Evolutionary conservation across 768 basidiomycete genomes (phyloP), one percentile per base, ranked within the genome.

Genomic region (Mycena olivaceomarginata): DNA sequence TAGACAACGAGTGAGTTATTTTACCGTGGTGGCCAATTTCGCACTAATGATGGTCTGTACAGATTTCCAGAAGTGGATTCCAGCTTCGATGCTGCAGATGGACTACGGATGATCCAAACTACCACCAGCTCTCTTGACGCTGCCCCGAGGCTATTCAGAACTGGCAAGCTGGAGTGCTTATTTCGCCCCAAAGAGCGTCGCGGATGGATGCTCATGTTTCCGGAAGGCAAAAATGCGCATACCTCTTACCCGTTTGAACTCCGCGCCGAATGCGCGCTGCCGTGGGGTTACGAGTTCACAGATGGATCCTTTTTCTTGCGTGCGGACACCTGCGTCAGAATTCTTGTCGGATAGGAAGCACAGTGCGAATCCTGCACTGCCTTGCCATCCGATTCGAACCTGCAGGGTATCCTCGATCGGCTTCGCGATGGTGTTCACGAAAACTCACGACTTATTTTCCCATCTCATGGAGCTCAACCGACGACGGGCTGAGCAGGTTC

Each of bases 281-380:
- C 69, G 13, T 70, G 69, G 69, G 69, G 69, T 45, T 70, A 70
- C 45, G 22, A 70, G 39, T 62, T 62, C 43, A 16, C 18, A 0
- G 18, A 70, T n/a, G 59, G n/a, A 1, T 45, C 41, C n/a, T 12
- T 70, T 7, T 70, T 70, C 39, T 25, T 62, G 41, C 56, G 56
- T 5, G 56, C 69, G 6, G 15, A 43, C 11, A 12, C 22, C 57
- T 70, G 57, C 15, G 13, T 15, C n/a, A 18, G 40, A n/a, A 16
- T 4, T 2, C 0, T 3, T 51, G 6, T 18, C 10, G 1, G 41
- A 4, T 10, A 37, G 56, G 16, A 20, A 51, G n/a, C 16, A 9
- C 16, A 20, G 18, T 68, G 67, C n/a, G 18, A 37, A 6, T 13
- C 25, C 5, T 56, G 67, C 20, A 20, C 31, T 25, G 51, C 46